Percentiles rank a stretch among this genome's conserved stretches.
phyloP scores from a whole-genome alignment of 1,139 yeast species.

The Debaryomyces udenii region DNA sequence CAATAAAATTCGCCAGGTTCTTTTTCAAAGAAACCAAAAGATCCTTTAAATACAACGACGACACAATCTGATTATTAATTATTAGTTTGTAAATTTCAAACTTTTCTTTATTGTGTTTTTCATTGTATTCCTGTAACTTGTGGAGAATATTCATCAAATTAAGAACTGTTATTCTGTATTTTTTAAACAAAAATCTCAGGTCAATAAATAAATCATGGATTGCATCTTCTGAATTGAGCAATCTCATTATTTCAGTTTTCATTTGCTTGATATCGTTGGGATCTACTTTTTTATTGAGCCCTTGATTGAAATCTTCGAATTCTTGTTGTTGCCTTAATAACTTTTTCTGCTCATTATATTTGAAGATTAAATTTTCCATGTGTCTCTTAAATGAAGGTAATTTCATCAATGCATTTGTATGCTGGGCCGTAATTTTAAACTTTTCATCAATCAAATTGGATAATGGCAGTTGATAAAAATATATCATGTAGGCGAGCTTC shows the following conservation, averaged over 20 bases:
- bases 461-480: constrained; percentile 70
- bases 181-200: constrained; percentile 22
- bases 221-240: constrained; percentile 24
- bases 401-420: constrained; percentile 30
- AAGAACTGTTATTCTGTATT: constrained; percentile 28
- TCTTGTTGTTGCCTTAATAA: constrained; percentile 1
- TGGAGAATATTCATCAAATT: constrained; percentile 29
- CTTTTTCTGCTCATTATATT: constrained; percentile 10
- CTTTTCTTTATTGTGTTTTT: constrained; percentile 20
- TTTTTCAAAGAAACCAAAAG: constrained; percentile 9
- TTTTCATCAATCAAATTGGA: constrained; percentile 36
- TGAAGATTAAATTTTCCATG: constrained; percentile 28
- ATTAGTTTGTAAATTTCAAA: constrained; percentile 38
- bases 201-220: constrained; percentile 22
- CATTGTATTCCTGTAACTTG: constrained; percentile 16
- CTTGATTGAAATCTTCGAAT: constrained; percentile 10
- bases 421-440: constrained; percentile 12
- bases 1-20: background rate
- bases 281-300: constrained; percentile 2
- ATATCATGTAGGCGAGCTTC: constrained; percentile 67
- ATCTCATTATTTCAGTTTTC: constrained; percentile 17
- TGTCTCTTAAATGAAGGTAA: constrained; percentile 42
- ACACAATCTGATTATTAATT: constrained; percentile 24
- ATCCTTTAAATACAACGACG: constrained; percentile 21
- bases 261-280: constrained; percentile 1